Conservation (phyloP, 331 rosid species). For the Malus hybrid region DNA sequence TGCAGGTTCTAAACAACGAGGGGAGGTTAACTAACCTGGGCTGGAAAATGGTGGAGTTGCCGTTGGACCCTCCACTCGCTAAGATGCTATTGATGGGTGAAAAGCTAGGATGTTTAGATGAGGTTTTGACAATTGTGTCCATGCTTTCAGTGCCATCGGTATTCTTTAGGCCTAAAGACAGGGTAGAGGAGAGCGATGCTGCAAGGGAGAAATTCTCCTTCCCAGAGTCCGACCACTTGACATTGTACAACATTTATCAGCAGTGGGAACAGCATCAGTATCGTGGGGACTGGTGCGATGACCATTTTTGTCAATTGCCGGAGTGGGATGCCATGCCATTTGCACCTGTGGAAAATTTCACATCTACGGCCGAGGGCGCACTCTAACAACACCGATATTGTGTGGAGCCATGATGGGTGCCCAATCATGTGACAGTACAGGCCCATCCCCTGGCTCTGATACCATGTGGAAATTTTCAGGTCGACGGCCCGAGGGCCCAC, state of each 20-base stretch:
- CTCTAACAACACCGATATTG: no score
- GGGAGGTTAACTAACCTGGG: constrained; percentile 83
- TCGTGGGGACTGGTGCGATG: constrained; percentile 95
- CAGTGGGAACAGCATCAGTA: constrained; percentile 94
- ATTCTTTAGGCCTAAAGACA: constrained; percentile 87
- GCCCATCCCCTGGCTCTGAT: no score
- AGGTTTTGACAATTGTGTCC: constrained; percentile 83
- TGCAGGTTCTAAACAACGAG: constrained; percentile 92
- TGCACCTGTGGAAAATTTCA: constrained; percentile 19
- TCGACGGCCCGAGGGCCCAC: no score
- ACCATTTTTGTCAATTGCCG: constrained; percentile 73
- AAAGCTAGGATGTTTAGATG: constrained; percentile 67
- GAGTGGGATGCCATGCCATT: constrained; percentile 91
- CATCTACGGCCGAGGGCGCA: no score
- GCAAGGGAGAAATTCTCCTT: constrained; percentile 84
- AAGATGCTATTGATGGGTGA: constrained; percentile 96
- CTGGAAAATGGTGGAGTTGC: constrained; percentile 99
- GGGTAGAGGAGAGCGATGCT: constrained; percentile 96
- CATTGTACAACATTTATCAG: constrained; percentile 79
- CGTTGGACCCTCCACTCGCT: constrained; percentile 94
- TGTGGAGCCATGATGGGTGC: no score
- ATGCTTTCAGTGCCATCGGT: constrained; percentile 98
- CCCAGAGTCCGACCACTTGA: constrained; percentile 91
- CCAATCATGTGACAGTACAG: no score
- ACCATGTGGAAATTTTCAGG: no score